A percentile compares a stretch with the other conserved stretches of the same genome.
These are phyloP conservation scores for Cudoniella acicularis DNA, from an alignment of 495 filamentous ascomycete genomes.

Conservation along the genomic window DNA sequence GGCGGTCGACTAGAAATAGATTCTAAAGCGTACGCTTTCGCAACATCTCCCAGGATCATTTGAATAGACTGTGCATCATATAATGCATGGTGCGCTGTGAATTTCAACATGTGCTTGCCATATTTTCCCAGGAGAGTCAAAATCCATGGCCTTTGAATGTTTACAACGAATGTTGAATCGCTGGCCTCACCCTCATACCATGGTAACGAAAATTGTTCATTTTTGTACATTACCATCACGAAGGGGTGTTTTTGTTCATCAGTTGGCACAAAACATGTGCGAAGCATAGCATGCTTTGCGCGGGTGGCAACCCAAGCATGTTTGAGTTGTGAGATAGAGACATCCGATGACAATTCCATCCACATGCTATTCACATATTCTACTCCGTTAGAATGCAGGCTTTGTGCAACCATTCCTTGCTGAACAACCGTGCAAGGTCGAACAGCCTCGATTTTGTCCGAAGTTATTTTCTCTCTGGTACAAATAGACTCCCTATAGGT, in stretches of 20 bases:
- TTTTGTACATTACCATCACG: constrained; percentile 56
- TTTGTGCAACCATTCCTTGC: constrained; percentile 59
- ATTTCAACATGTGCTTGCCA: constrained; percentile 31
- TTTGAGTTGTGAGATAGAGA: constrained; percentile 12
- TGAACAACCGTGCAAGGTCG: constrained; percentile 65
- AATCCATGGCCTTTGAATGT: constrained; percentile 36
- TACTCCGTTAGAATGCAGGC: constrained; percentile 47
- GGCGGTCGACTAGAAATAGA: constrained; percentile 16
- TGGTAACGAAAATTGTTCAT: constrained; percentile 32
- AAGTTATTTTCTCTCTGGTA: constrained; percentile 19
- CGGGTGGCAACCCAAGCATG: constrained; percentile 18
- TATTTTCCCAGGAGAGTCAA: constrained; percentile 33
- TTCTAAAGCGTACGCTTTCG: constrained; percentile 32
- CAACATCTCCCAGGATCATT: constrained; percentile 54
- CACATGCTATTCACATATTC: constrained; percentile 61
- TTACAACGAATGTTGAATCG: not conserved
- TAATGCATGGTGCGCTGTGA: constrained; percentile 68
- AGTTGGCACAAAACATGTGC: constrained; percentile 19
- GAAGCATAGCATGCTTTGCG: constrained; percentile 19
- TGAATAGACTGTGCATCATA: constrained; percentile 73
- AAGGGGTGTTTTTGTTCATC: constrained; percentile 29
- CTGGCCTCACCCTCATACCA: constrained; percentile 25
- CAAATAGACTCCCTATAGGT: constrained; percentile 31
- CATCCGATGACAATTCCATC: constrained; percentile 34
- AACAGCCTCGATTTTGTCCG: constrained; percentile 37